Base-by-base conservation (phyloP, 2,329 filamentous ascomycete genomes). In the Coleophoma cylindrospora region DNA sequence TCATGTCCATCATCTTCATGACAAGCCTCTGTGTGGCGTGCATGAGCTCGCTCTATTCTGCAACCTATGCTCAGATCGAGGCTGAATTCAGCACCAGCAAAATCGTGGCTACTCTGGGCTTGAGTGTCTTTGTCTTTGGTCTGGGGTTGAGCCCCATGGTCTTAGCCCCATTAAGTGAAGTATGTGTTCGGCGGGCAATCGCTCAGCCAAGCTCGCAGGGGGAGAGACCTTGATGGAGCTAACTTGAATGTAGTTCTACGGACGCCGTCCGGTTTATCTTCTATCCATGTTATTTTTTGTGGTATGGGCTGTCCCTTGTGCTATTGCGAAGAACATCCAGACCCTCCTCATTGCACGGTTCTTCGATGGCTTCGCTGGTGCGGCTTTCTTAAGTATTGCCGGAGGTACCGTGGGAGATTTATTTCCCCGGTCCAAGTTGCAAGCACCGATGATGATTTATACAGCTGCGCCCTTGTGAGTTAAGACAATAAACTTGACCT, bases 1-100 rank as follows among this genome's bases (percentile, higher is more conserved):
- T 96, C 54, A 83, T 91, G 1, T 58, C 83, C 34, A 86, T 96
- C 50, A 77, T 91, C 14, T 83, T 84, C 10, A 65, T 77, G 49
- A 87, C 86, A 7, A 88, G 88, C 41, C 74, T 94, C 52, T 92
- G 89, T 67, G 91, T 96, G 86, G 95, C 91, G 9, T 90, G 86
- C 64, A 82, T 88, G 1, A 91, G 87, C 44, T 94, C 90, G 14
- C 83, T 95, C 59, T 96, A 96, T 68, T 92, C 90, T 0, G 81
- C 82, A 12, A 94, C 88, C 0, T 96, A 96, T 66, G 65, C 62
- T 17, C 87, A 94, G 67, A 81, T 96, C 68, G 81, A 85, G 54
- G 70, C 74, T 21, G 87, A 95, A 52, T 95, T 96, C 60, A 70
- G 80, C 56, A 80, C 80, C 59, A 86, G 86, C 0, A 77, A 80